Evolutionary conservation across 164 flowering plant genomes (phyloP), one percentile per base, ranked within the genome.

Genomic region (Magnolia sinica): DNA sequence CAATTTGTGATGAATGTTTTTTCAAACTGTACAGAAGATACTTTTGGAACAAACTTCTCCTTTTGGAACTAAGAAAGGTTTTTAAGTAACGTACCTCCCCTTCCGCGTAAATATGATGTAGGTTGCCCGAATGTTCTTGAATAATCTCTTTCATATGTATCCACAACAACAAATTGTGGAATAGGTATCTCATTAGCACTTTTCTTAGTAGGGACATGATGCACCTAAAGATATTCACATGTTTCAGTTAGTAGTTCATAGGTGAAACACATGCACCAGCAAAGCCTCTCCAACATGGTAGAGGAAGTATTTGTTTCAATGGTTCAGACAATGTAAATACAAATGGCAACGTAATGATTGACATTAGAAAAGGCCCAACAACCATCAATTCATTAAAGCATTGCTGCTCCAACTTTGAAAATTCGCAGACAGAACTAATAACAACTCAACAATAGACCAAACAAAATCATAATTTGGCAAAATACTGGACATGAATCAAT

Each of bases 71-170:
- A 55, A 3, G 23, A 64, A 77, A 31, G 18, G 19, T 51, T 70
- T 52, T 52, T 8, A 73, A 22, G 61, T 64, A 72, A 74, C 85
- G 64, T 68, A 95, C 99, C 98, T 91, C 99, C 99, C 75, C 98
- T 88, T 72, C 90, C 98, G 55, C 97, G 98, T 78, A 92, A 77
- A 79, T 96, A 96, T 0, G 99, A 92, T 29, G 88, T 87, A 16
- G 98, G 94, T 74, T 96, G 99, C 73, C 61, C 14, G 65, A 96
- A 96, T 0, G 93, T 92, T 73, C 86, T 85, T 13, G 92, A 86
- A 78, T 96, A 96, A 76, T 96, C 99, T 80, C 93, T 86, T 87
- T 94, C 99, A 86, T 96, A 96, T 49, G 98, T 90, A 81, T 94
- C 99, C 69, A 93, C 99, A 77, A 87, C 76, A 83, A 86, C 94